Percentiles rank a stretch among this genome's conserved stretches.
These are phyloP conservation scores for Curvularia verruculosa DNA, from an alignment of 2,329 filamentous ascomycete species.

Conservation along the genomic window DNA sequence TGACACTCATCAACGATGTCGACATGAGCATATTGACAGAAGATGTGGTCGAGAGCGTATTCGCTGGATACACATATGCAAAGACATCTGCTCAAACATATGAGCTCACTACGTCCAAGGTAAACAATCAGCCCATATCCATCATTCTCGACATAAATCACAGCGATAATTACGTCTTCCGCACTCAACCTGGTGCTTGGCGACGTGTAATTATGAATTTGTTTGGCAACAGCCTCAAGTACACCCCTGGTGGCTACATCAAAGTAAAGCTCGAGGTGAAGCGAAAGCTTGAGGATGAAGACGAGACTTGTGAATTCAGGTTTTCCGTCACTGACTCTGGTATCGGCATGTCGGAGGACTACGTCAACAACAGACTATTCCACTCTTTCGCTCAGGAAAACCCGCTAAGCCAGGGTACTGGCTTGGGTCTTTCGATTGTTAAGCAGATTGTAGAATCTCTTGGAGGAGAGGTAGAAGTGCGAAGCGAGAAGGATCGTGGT, in stretches of 20 bases:
- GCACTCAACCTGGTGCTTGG: constrained; percentile 49
- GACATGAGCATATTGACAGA: constrained; percentile 46
- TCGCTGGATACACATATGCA: constrained; percentile 45
- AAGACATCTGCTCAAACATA: constrained; percentile 38
- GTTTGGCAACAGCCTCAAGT: constrained; percentile 50
- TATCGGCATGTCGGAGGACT: constrained; percentile 51
- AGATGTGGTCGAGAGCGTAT: constrained; percentile 48
- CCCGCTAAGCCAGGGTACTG: constrained; percentile 47
- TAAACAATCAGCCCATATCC: constrained; percentile 30
- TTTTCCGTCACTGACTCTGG: constrained; percentile 48
- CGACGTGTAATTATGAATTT: constrained; percentile 50
- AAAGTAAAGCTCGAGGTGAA: constrained; percentile 46
- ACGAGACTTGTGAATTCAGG: constrained; percentile 38
- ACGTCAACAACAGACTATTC: constrained; percentile 46
- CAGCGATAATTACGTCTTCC: constrained; percentile 44
- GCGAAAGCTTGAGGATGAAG: constrained; percentile 21
- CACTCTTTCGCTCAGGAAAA: constrained; percentile 51
- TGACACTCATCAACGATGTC: constrained; percentile 44
- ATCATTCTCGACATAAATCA: constrained; percentile 47
- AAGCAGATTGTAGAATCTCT: constrained; percentile 48
- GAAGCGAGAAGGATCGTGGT: constrained; percentile 44
- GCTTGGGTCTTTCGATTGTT: constrained; percentile 49
- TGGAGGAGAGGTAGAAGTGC: constrained; percentile 46
- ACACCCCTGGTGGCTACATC: constrained; percentile 46
- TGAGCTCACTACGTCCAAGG: constrained; percentile 25